These are phyloP conservation scores for Fonsecaea nubica DNA, from an alignment of 2,329 filamentous ascomycete genomes.

Conservation along the genomic window DNA sequence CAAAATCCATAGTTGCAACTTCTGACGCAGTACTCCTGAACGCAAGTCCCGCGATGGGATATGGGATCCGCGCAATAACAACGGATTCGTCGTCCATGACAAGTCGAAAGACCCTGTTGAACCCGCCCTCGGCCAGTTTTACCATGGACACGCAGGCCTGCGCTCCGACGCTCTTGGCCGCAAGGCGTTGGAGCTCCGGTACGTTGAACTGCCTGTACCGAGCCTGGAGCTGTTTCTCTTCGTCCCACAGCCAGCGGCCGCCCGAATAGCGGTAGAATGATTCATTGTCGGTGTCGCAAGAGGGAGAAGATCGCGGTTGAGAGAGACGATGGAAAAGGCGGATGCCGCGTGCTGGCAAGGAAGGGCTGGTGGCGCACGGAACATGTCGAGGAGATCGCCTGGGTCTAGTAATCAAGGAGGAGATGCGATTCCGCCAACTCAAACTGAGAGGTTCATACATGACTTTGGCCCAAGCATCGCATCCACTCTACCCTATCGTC, in stretches of 20 bases:
- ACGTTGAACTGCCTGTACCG: neutral
- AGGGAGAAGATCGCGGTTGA: no score
- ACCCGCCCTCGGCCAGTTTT: constrained; percentile 41
- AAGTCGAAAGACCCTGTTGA: constrained; percentile 45
- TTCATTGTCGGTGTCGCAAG: neutral
- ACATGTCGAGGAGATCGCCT: no score
- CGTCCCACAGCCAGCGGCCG: neutral
- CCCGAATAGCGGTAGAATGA: neutral
- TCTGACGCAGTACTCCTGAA: constrained; percentile 44
- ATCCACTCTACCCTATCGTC: no score
- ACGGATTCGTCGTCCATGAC: constrained; percentile 42
- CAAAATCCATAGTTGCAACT: constrained; percentile 42
- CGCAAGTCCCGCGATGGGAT: constrained; percentile 43
- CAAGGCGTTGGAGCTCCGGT: neutral
- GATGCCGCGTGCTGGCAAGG: no score
- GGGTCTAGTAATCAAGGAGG: no score
- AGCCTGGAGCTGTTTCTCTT: neutral
- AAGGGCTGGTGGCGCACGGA: no score
- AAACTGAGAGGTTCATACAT: no score
- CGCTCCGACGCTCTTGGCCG: neutral
- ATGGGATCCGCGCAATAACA: constrained; percentile 46
- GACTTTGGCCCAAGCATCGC: no score
- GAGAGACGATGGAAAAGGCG: no score
- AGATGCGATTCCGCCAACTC: no score
- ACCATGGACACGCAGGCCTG: neutral